Evolutionary conservation across 1,284 basidiomycete genomes (phyloP), one percentile per base, ranked within the genome.

Genomic region (Ustilago crameri): DNA sequence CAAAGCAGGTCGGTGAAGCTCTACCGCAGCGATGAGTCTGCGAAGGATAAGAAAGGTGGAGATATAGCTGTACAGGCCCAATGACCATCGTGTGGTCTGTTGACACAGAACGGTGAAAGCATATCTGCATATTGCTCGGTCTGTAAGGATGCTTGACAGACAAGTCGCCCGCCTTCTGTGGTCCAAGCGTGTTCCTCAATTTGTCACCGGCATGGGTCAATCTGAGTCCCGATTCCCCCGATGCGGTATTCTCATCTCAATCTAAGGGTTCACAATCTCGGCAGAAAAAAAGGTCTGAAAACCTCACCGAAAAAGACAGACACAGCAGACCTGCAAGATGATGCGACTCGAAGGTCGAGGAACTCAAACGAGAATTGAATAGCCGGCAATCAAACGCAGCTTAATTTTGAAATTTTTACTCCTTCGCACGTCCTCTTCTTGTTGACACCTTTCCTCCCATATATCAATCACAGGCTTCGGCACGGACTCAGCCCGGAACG

Each of bases 401-500:
- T 41, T n/a, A 27, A 38, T 40, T 60, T 10, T 32, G 49, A 54
- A 57, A 53, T 47, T 58, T 67, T 62, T 62, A 47, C 34, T 22
- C 41, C 27, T 50, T 42, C 44, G 50, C 49, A 48, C 37, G 49
- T 51, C 49, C 56, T 54, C n/a, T 20, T 42, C 2, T 23, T 2
- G 7, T 30, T 30, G 7, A 12, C 7, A 7, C 30, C 30, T 30
- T 30, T 12, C 30, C 12, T 30, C 30, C 30, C 41, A 42, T 18
- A 2, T 23, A 23, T 12, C 38, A 40, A 10, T 40, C 10, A 40
- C 17, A 10, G 37, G n/a, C 24, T 23, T n/a, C 9, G 22, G 45
- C 23, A 30, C 32, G 22, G 42, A 15, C 34, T 48, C 51, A 9
- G 12, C n/a, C 47, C 10, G 12, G 20, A 46, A 2, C 27, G 12